Conservation (phyloP, 257 asterid genomes). For the Lycium ferocissimum region DNA sequence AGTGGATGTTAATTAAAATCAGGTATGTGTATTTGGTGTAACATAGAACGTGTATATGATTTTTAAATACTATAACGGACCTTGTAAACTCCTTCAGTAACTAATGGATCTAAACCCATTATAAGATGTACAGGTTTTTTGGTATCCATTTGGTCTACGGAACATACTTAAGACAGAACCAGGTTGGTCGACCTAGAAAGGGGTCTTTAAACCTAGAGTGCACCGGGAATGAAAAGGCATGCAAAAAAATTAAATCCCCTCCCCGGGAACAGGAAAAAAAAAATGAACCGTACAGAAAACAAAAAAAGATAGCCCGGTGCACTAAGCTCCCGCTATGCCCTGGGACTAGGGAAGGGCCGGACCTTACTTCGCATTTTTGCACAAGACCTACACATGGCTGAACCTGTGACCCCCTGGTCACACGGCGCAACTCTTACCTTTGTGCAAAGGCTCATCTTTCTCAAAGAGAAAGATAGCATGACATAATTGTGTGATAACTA, state of each 20-base stretch:
- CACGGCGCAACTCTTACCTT: not conserved
- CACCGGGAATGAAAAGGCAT: not conserved
- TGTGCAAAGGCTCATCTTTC: not conserved
- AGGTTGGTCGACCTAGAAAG: not conserved
- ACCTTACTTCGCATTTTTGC: not conserved
- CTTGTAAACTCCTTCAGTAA: constrained; percentile 7
- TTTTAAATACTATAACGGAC: not conserved
- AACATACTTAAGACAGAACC: constrained; percentile 1
- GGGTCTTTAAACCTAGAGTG: constrained; percentile 17
- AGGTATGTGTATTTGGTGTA: constrained; percentile 17
- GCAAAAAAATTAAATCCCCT: not conserved
- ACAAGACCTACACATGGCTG: not conserved
- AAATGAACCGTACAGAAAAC: not conserved
- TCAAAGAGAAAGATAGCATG: not conserved
- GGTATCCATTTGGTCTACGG: not conserved
- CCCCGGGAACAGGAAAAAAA: not conserved
- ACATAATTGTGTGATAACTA: not conserved
- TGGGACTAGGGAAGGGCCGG: not conserved
- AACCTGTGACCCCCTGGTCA: constrained; percentile 2
- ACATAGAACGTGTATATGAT: constrained; percentile 8
- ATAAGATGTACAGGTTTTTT: not conserved
- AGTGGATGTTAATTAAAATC: not conserved
- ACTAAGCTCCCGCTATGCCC: not conserved
- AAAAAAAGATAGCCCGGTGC: not conserved
- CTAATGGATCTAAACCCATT: constrained; percentile 5